These are phyloP conservation scores for Talaromyces sp. DNA, from an alignment of 2,329 filamentous ascomycete genomes.

Conservation along the genomic window DNA sequence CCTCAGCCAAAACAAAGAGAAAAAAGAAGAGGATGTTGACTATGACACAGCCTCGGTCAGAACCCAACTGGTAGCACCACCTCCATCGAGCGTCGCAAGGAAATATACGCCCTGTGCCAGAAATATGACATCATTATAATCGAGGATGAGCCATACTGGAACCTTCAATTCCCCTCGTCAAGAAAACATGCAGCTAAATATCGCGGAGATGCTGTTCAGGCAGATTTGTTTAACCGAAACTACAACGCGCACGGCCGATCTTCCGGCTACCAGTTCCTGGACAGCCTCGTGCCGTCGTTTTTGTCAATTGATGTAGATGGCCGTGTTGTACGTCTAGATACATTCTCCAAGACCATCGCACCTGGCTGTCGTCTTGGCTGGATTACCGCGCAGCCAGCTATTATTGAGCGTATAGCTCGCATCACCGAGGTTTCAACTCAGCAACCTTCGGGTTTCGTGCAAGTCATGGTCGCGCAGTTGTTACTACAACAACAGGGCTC, in stretches of 20 bases:
- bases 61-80: constrained; percentile 79
- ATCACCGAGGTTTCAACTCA: constrained; percentile 75
- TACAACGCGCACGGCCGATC: constrained; percentile 45
- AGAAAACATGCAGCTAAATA: constrained; percentile 37
- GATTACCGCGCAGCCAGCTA: constrained; percentile 75
- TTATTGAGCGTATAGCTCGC: constrained; percentile 68
- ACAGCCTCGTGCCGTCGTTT: constrained; percentile 78
- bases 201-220: constrained; percentile 25
- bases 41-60: constrained; percentile 63
- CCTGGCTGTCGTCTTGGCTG: constrained; percentile 86
- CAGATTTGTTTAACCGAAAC: constrained; percentile 31
- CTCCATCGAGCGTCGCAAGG: constrained; percentile 65
- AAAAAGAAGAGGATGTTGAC: background rate
- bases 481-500: constrained; percentile 61
- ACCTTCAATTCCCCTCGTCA: constrained; percentile 79
- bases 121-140: constrained; percentile 85
- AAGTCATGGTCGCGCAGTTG: constrained; percentile 71
- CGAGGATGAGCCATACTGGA: constrained; percentile 96
- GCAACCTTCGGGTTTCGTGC: constrained; percentile 84
- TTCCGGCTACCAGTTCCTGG: constrained; percentile 70
- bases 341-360: constrained; percentile 88
- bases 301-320: constrained; percentile 77
- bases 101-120: constrained; percentile 74
- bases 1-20: background rate
- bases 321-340: constrained; percentile 82